phyloP scores from a whole-genome alignment of 768 basidiomycete species.

The Amanita fuliginea region DNA sequence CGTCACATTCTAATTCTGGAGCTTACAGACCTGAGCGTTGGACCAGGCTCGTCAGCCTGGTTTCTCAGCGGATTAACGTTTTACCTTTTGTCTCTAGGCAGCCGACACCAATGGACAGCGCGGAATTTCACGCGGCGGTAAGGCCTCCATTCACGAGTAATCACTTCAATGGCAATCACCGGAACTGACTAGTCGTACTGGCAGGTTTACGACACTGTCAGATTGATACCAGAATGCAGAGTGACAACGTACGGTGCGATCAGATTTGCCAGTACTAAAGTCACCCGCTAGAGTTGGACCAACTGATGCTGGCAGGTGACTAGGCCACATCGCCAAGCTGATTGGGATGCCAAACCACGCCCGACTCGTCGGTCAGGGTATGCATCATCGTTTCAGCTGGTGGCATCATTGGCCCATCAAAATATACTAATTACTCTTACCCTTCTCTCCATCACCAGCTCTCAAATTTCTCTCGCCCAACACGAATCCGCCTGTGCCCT shows the following conservation, averaged over 20 bases:
- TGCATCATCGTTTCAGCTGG: too few relatives aligned
- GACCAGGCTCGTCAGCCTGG: too few relatives aligned
- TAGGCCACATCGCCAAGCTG: conserved; percentile 73
- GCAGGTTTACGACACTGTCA: conserved; percentile 65
- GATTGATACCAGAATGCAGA: conserved; percentile 52
- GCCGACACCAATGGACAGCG: conserved; percentile 17
- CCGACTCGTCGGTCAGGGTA: conserved; percentile 77
- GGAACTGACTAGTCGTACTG: too few relatives aligned
- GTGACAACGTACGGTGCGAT: conserved; percentile 68
- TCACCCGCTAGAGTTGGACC: too few relatives aligned
- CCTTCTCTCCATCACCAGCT: conserved; percentile 33
- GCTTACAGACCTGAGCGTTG: not conserved
- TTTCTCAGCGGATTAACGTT: too few relatives aligned
- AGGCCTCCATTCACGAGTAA: not conserved
- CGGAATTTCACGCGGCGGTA: conserved; percentile 27
- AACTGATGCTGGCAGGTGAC: not conserved
- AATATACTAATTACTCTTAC: too few relatives aligned
- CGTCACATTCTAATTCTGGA: not conserved
- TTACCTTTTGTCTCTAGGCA: not conserved
- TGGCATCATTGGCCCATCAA: too few relatives aligned
- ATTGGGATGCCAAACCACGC: conserved; percentile 73
- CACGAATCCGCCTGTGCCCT: conserved; percentile 59
- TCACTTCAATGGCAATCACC: not conserved
- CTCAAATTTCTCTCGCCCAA: conserved; percentile 61
- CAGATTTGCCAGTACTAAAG: too few relatives aligned